These are phyloP conservation scores for Metarhizium album DNA, from an alignment of 2,329 filamentous ascomycete genomes.

Conservation along the genomic window DNA sequence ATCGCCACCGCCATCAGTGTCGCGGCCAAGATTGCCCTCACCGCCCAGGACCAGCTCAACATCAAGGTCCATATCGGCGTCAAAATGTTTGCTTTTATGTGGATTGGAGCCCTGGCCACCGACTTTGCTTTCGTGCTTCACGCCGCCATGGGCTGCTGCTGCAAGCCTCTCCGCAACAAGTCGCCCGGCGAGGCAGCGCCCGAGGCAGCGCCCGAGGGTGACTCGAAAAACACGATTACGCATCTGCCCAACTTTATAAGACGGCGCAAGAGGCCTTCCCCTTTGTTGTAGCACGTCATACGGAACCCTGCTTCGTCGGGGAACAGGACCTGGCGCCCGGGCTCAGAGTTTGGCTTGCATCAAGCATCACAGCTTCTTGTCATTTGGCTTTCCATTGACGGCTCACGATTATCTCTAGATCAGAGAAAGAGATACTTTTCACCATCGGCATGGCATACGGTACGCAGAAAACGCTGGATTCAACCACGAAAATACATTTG, in stretches of 20 bases:
- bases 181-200: slow-evolving; percentile 2
- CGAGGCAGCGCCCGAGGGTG: slow-evolving; percentile 8
- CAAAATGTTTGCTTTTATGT: slow-evolving; percentile 82
- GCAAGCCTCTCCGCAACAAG: slow-evolving; percentile 24
- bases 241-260: slow-evolving; percentile 19
- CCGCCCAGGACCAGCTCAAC: slow-evolving; percentile 61
- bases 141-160: slow-evolving; percentile 69
- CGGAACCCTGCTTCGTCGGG: not conserved
- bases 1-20: slow-evolving; percentile 77
- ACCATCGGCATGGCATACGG: too few relatives aligned
- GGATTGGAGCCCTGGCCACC: slow-evolving; percentile 61
- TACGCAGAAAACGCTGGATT: too few relatives aligned
- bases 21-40: slow-evolving; percentile 69
- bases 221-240: slow-evolving; percentile 11
- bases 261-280: slow-evolving; percentile 13
- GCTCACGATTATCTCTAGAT: too few relatives aligned
- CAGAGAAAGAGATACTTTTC: too few relatives aligned
- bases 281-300: not conserved
- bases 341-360: not conserved
- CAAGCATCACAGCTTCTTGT: too few relatives aligned
- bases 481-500: too few relatives aligned
- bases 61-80: slow-evolving; percentile 59
- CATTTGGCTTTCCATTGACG: too few relatives aligned
- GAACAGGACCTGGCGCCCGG: not conserved
- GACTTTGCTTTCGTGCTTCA: slow-evolving; percentile 65